Conservation (phyloP, 2,329 filamentous ascomycete genomes). For the Curvularia spicifera region DNA sequence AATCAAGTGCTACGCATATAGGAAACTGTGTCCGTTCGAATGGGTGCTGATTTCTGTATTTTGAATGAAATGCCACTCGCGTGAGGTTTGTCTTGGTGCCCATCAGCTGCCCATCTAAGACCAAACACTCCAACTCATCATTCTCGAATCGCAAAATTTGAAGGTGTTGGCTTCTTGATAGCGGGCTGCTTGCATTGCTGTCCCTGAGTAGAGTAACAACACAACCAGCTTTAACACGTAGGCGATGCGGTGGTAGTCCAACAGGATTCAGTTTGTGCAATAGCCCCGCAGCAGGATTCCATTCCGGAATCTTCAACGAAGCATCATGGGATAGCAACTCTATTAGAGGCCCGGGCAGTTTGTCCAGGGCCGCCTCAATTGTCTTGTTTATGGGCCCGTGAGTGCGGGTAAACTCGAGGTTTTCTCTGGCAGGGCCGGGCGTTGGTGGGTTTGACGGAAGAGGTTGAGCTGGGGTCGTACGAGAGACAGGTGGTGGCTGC, state of each 20-base stretch:
- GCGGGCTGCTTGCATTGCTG: conserved; percentile 36
- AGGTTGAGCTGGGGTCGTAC: not conserved
- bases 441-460: not conserved
- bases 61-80: conserved; percentile 36
- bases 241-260: conserved; percentile 43
- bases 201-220: conserved; percentile 38
- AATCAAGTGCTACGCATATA: conserved; percentile 37
- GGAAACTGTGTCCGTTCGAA: conserved; percentile 45
- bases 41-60: conserved; percentile 35
- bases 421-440: conserved; percentile 17
- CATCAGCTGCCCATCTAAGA: conserved; percentile 43
- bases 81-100: conserved; percentile 43
- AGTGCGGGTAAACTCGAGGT: conserved; percentile 32
- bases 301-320: conserved; percentile 25
- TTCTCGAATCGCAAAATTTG: conserved; percentile 36
- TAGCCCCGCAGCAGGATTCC: conserved; percentile 36
- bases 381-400: conserved; percentile 42
- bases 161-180: conserved; percentile 45
- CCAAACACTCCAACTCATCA: conserved; percentile 42
- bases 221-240: conserved; percentile 45
- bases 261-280: conserved; percentile 44
- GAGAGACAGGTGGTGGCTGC: conserved; percentile 5
- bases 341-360: conserved; percentile 37
- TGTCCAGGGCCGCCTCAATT: conserved; percentile 33
- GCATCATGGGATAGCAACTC: conserved; percentile 45